phyloP scores from a whole-genome alignment of 768 basidiomycete genomes.

The Termitomyces sp. region DNA sequence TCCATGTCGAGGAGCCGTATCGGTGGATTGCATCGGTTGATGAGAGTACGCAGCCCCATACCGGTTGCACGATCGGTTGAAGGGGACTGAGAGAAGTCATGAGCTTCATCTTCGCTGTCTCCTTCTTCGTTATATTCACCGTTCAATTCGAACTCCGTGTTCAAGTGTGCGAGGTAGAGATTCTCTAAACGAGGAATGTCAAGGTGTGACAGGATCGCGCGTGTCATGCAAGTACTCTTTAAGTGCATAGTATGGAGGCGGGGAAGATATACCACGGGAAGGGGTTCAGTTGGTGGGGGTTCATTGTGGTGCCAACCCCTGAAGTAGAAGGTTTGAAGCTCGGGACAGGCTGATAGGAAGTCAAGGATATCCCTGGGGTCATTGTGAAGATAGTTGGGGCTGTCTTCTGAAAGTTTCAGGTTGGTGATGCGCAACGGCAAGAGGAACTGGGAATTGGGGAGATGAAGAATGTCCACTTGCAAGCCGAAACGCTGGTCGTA shows the following conservation, averaged over 20 bases:
- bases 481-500: slow-evolving; percentile 33
- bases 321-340: slow-evolving; percentile 57
- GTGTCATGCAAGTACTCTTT: slow-evolving; percentile 58
- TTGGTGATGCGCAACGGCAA: slow-evolving; percentile 54
- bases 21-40: slow-evolving; percentile 60
- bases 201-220: slow-evolving; percentile 64
- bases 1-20: slow-evolving; percentile 73
- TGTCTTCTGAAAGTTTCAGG: slow-evolving; percentile 55
- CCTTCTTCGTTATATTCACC: slow-evolving; percentile 48
- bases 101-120: slow-evolving; percentile 73
- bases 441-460: slow-evolving; percentile 47
- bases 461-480: slow-evolving; percentile 45
- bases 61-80: slow-evolving; percentile 78
- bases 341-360: slow-evolving; percentile 62
- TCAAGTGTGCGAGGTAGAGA: slow-evolving; percentile 65
- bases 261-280: slow-evolving; percentile 52
- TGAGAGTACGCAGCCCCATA: slow-evolving; percentile 71
- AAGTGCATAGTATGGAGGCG: slow-evolving; percentile 57
- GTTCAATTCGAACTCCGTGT: slow-evolving; percentile 54
- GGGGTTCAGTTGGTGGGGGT: slow-evolving; percentile 26
- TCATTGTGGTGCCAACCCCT: slow-evolving; percentile 53
- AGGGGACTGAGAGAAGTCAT: slow-evolving; percentile 74
- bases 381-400: slow-evolving; percentile 33
- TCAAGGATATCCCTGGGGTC: slow-evolving; percentile 51
- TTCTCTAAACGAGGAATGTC: slow-evolving; percentile 56